A percentile compares a stretch with the other conserved stretches of the same genome.
Conservation (phyloP, 2,329 filamentous ascomycete genomes). For the Ciborinia camelliae region DNA sequence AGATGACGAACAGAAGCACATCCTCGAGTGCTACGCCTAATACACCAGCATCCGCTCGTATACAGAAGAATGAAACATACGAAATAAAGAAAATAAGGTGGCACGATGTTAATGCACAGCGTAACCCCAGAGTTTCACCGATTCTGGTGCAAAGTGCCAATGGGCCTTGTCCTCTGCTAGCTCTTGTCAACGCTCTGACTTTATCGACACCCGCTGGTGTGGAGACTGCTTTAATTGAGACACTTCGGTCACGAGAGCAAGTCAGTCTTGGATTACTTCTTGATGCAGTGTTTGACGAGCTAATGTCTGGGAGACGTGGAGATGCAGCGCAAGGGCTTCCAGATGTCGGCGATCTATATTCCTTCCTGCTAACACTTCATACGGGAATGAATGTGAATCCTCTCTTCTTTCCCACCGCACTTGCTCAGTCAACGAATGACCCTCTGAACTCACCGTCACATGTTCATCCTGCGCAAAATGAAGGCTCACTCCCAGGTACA, state of each 20-base stretch:
- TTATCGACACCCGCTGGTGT: constrained; percentile 69
- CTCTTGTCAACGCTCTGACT: constrained; percentile 87
- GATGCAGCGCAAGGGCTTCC: constrained; percentile 63
- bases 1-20: constrained; percentile 21
- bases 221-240: constrained; percentile 72
- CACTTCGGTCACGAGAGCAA: constrained; percentile 76
- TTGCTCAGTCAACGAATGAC: constrained; percentile 34
- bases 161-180: constrained; percentile 88
- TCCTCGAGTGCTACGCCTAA: constrained; percentile 23
- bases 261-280: constrained; percentile 82
- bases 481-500: constrained; percentile 57
- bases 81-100: constrained; percentile 89
- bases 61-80: constrained; percentile 65
- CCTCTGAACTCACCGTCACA: constrained; percentile 51
- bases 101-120: constrained; percentile 60
- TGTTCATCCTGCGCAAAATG: constrained; percentile 49
- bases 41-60: constrained; percentile 17
- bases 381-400: constrained; percentile 99
- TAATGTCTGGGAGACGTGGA: constrained; percentile 73
- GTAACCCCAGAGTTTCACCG: constrained; percentile 72
- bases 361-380: constrained; percentile 82
- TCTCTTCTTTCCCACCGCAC: constrained; percentile 64
- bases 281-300: constrained; percentile 87
- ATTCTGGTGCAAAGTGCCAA: constrained; percentile 92
- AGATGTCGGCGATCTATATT: constrained; percentile 83